Evolutionary conservation across 1,284 basidiomycete species (phyloP), one percentile per base, ranked within the genome.

Genomic region (Tilletia horrida): DNA sequence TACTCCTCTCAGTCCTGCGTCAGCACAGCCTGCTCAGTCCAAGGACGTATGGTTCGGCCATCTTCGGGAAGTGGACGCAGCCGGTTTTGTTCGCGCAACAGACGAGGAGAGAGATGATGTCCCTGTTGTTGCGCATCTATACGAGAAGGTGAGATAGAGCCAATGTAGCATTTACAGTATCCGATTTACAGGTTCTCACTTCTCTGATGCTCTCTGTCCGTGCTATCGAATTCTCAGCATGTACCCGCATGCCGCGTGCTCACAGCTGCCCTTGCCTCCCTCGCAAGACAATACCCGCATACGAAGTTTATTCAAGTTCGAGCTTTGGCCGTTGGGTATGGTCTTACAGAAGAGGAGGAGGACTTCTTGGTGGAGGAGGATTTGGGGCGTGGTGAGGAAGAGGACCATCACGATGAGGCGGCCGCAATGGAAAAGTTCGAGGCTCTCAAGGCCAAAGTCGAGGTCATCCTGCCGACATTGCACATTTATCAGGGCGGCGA

Each of bases 281-380:
- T 79, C 3, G 77, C 77, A 3, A 63, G 76, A 1, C 67, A 67
- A 27, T 70, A 79, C 40, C 75, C 77, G 0, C 52, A 64, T 14
- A 75, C 75, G 9, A 77, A 76, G 45, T 79, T 79, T 64, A 62
- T 79, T 4, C 76, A 76, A 59, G 76, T 77, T 0, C 71, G 72
- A 62, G 77, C 77, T 1, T 64, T 69, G 1, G 67, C 70, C n/a
- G 76, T 79, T 45, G 75, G 75, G 1, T 79, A 77, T 27, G 59
- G 50, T n/a, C 44, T 16, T 6, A 16, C 61, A 13, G 66, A 43
- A 50, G 59, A 47, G 21, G 52, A 67, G 13, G 31, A 65, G 2
- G 70, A 74, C 18, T 40, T 40, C 35, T 40, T 40, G 35, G 35
- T 40, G 6, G 35, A 40, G 35, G 6, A 40, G 11, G 35, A 40